Percentiles rank a stretch among this genome's conserved stretches.
Conservation (phyloP, 2,329 filamentous ascomycete species). For the Fusarium subtropicale region DNA sequence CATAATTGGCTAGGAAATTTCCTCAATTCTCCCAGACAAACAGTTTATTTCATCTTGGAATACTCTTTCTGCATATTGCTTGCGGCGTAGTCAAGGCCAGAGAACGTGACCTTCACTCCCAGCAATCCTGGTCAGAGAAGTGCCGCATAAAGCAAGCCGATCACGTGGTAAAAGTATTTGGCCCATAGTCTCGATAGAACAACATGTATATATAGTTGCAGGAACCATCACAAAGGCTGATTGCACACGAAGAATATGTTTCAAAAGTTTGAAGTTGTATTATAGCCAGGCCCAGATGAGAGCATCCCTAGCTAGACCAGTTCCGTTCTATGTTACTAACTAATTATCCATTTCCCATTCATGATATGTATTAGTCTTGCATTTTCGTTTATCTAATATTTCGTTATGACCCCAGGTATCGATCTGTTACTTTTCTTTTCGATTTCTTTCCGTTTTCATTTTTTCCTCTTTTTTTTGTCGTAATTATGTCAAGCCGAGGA, state of each 20-base stretch:
- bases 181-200: neutral
- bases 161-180: too few species aligned
- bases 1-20: neutral
- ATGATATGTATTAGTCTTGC: neutral
- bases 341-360: neutral
- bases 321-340: neutral
- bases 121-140: neutral
- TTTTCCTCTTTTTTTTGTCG: neutral
- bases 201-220: neutral
- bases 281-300: neutral
- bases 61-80: neutral
- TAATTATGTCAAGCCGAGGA: constrained; percentile 44
- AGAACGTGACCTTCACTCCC: neutral
- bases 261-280: neutral
- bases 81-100: neutral
- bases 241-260: neutral
- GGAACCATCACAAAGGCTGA: neutral
- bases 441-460: neutral
- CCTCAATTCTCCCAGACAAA: neutral
- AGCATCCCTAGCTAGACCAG: neutral
- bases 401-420: neutral
- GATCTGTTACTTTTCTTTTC: neutral
- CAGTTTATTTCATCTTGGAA: neutral
- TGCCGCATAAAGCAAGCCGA: neutral
- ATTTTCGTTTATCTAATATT: neutral